These are phyloP conservation scores for Pisolithus tinctorius DNA, from an alignment of 768 basidiomycete species.

Conservation along the genomic window DNA sequence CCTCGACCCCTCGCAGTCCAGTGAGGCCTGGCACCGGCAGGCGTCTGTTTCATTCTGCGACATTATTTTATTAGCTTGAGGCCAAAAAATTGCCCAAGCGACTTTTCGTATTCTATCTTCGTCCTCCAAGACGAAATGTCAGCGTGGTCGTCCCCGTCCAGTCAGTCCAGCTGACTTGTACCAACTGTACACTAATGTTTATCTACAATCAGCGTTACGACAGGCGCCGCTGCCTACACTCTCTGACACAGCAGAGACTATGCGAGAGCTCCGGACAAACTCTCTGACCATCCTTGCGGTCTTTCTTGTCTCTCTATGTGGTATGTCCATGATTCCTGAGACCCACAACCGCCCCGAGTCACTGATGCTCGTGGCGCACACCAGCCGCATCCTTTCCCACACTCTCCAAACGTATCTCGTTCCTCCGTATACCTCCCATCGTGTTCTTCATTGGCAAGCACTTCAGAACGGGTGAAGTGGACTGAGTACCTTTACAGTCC, in stretches of 20 bases:
- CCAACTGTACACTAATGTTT: no score
- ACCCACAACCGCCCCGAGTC: not conserved
- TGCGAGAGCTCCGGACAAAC: no score
- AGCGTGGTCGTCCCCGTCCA: not conserved
- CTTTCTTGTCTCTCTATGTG: constrained; percentile 56
- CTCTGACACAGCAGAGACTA: no score
- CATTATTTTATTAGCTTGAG: no score
- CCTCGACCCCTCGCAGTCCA: no score
- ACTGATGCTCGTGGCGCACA: constrained; percentile 7
- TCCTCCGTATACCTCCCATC: constrained; percentile 56
- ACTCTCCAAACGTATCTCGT: constrained; percentile 46
- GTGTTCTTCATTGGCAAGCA: constrained; percentile 84
- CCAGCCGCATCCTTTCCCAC: constrained; percentile 70
- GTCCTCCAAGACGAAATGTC: not conserved
- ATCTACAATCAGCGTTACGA: no score
- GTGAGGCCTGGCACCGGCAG: no score
- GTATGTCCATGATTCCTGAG: constrained; percentile 31
- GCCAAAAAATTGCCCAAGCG: no score
- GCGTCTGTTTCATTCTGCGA: no score
- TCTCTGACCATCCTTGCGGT: constrained; percentile 42
- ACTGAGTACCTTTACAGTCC: not conserved
- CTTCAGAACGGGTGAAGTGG: constrained; percentile 63
- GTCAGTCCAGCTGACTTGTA: no score
- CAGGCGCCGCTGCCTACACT: not conserved
- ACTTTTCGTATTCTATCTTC: no score